Evolutionary conservation across 176 grass and related monocot species (phyloP).

Genomic region (Elymus sibiricus): DNA sequence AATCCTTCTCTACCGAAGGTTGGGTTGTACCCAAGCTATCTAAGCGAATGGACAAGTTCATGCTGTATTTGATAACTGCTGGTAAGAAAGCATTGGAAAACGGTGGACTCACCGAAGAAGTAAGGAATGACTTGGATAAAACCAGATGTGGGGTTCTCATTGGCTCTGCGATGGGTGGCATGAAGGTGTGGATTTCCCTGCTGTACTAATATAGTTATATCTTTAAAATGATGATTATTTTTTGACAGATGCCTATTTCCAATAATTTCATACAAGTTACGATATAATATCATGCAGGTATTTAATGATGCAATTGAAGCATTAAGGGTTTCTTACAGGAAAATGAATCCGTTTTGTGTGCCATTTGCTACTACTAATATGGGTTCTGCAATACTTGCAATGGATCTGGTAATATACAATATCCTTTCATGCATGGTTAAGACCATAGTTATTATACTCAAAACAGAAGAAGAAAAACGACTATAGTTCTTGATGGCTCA

Average conservation of each 20-base stretch:
- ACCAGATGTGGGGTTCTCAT: constrained; percentile 93
- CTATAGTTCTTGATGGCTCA: not conserved
- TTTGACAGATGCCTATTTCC: constrained; percentile 8
- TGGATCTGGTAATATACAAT: constrained; percentile 79
- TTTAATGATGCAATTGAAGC: constrained; percentile 99
- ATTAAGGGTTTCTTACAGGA: constrained; percentile 95
- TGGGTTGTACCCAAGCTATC: constrained; percentile 90
- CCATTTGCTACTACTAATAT: constrained; percentile 99
- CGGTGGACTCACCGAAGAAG: constrained; percentile 83
- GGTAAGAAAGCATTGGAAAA: constrained; percentile 94
- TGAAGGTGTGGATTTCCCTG: constrained; percentile 60
- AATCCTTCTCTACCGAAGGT: constrained; percentile 86
- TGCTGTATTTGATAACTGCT: constrained; percentile 93
- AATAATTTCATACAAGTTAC: constrained; percentile 14
- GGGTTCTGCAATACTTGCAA: constrained; percentile 99
- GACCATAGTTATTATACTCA: not conserved
- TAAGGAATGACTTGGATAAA: constrained; percentile 84
- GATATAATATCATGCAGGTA: constrained; percentile 53
- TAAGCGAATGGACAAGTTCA: constrained; percentile 97
- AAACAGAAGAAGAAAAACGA: not conserved
- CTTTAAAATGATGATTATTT: not conserved
- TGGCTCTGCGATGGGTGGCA: constrained; percentile 97
- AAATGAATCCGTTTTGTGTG: constrained; percentile 99
- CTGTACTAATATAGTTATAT: constrained; percentile 14
- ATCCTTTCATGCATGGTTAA: constrained; percentile 12